Evolutionary conservation across 1,284 basidiomycete species (phyloP), one percentile per base, ranked within the genome.

Genomic region (Tausonia pullulans): DNA sequence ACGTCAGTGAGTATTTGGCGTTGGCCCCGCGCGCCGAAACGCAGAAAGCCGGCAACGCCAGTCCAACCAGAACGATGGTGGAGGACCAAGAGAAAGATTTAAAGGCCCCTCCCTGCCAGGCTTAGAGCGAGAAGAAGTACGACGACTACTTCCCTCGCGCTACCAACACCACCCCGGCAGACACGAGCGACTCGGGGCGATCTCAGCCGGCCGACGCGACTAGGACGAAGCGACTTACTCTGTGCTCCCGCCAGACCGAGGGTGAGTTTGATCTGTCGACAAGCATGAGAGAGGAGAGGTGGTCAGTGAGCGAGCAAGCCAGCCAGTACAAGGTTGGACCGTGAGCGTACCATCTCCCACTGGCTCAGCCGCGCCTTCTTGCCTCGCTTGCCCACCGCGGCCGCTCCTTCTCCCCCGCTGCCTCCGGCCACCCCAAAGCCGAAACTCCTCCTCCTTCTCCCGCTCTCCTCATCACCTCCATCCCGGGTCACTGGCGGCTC

Each of bases 231-330:
- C 8, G 41, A 55, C 57, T 59, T 40, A 65, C 64, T 65, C 56
- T 65, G 64, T 16, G 64, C 64, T 5, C 64, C 64, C 9, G 54
- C 60, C 60, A 65, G 61, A n/a, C 64, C 64, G 16, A 60, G 49
- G 11, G 64, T 65, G 60, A 65, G 51, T n/a, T 48, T 54, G 54
- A 65, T 59, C 64, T 65, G 46, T 13, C 27, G 27, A 27, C 27
- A 53, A 7, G 11, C 39, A 44, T 16, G 27, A 44, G 50, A 9
- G 5, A 27, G 8, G 9, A 13, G 8, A 43, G 56, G 27, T 27
- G 27, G 27, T 27, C 27, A 27, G 27, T 27, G 27, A 27, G 27
- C 27, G 27, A 27, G 27, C 27, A 27, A 27, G 27, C 27, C 27
- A 27, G 27, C 27, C 2, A 27, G 27, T 27, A 27, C 27, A 27